A percentile compares a stretch with the other conserved stretches of the same genome.
phyloP scores from a whole-genome alignment of 306 rosid genomes.

The Castanea mollissima region DNA sequence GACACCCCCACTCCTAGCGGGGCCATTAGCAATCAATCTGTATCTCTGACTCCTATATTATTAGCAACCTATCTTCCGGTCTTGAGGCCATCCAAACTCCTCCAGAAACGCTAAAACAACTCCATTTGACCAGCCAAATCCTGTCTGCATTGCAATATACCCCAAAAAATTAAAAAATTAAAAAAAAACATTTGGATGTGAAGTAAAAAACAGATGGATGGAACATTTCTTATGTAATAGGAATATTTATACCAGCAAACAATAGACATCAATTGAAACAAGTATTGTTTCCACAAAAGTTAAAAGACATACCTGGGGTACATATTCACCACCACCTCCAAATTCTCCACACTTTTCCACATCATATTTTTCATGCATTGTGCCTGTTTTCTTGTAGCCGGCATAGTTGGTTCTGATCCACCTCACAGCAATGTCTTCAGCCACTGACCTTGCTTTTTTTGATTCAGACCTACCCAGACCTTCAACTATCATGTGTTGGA shows the following conservation, averaged over 20 bases:
- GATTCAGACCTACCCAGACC: constrained; percentile 62
- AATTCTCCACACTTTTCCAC: constrained; percentile 65
- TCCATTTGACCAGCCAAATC: constrained; percentile 98
- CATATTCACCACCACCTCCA: constrained; percentile 79
- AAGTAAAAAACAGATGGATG: not conserved
- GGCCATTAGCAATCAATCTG: too few species aligned
- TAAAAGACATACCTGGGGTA: constrained; percentile 54
- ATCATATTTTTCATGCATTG: constrained; percentile 74
- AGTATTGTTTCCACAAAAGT: not conserved
- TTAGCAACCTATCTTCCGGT: constrained; percentile 50
- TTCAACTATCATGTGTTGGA: constrained; percentile 90
- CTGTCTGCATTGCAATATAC: constrained; percentile 63
- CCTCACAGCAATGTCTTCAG: constrained; percentile 58
- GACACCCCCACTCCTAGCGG: too few species aligned
- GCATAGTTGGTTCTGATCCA: constrained; percentile 80
- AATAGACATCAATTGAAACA: not conserved
- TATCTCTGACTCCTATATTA: too few species aligned
- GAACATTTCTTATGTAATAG: not conserved
- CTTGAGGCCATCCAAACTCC: constrained; percentile 95
- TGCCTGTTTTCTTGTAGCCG: constrained; percentile 63
- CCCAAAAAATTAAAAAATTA: not conserved
- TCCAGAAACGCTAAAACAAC: constrained; percentile 87
- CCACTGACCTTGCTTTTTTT: constrained; percentile 63
- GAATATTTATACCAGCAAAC: not conserved
- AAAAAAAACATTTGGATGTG: not conserved